phyloP scores from a whole-genome alignment of 73 alveolate genomes.

The Paramecium sexaurelia region DNA sequence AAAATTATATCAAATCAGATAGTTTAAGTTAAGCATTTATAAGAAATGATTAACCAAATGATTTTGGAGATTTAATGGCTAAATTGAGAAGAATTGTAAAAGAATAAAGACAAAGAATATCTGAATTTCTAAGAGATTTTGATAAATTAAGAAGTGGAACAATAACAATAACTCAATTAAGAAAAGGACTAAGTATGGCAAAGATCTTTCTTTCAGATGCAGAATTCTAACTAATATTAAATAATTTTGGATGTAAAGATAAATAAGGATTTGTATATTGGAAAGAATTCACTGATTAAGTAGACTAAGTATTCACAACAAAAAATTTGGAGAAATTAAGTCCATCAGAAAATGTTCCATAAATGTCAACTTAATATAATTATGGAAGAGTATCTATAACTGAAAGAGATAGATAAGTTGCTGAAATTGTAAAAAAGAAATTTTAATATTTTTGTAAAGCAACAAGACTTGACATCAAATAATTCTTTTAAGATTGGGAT shows the following conservation, averaged over 20 bases:
- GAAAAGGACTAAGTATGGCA: conserved; percentile 94
- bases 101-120: conserved; percentile 84
- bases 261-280: conserved; percentile 82
- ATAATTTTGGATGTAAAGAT: conserved; percentile 74
- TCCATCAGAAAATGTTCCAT: conserved; percentile 75
- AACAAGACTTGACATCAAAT: conserved; percentile 86
- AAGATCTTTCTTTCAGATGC: conserved; percentile 84
- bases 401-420: conserved; percentile 74
- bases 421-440: conserved; percentile 73
- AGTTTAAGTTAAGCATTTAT: conserved; percentile 65
- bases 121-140: conserved; percentile 94
- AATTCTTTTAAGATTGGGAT: conserved; percentile 91
- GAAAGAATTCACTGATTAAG: conserved; percentile 89
- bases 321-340: conserved; percentile 86
- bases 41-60: conserved; percentile 81
- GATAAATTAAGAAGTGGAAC: conserved; percentile 94
- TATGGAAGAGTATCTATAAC: conserved; percentile 82
- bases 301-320: conserved; percentile 89
- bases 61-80: conserved; percentile 89
- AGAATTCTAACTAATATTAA: conserved; percentile 82
- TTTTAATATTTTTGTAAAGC: conserved; percentile 77
- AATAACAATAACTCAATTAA: conserved; percentile 85
- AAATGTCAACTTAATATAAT: conserved; percentile 77
- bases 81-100: conserved; percentile 82
- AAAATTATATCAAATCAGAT: conserved; percentile 55